phyloP scores from a whole-genome alignment of 192 early-diverging fungal genomes.

The Coemansia sp. region DNA sequence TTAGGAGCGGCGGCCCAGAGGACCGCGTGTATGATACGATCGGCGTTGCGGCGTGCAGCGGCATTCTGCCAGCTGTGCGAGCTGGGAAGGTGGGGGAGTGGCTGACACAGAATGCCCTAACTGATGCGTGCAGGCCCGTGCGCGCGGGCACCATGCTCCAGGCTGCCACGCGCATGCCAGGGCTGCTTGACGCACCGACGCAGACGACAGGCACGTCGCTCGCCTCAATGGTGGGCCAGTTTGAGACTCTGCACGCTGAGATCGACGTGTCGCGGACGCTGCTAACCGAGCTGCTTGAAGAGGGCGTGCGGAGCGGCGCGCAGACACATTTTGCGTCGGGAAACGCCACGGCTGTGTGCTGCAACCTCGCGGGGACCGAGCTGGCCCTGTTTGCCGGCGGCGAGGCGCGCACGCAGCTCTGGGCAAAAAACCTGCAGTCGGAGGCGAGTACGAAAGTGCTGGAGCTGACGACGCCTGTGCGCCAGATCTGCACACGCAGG shows the following conservation, averaged over 20 bases:
- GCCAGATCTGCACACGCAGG: constrained; percentile 16
- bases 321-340: not conserved
- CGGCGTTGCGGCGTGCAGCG: constrained; percentile 5
- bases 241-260: constrained; percentile 11
- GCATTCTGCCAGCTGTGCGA: constrained; percentile 16
- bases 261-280: constrained; percentile 13
- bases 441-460: constrained; percentile 5
- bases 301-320: not conserved
- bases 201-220: not conserved
- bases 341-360: too few relatives aligned
- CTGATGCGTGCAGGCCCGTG: too few relatives aligned
- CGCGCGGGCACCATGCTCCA: constrained; percentile 4
- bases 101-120: not conserved
- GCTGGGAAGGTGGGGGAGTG: constrained; percentile 13
- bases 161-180: constrained; percentile 31
- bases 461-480: constrained; percentile 38
- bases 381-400: constrained; percentile 37
- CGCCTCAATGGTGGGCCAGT: constrained; percentile 20
- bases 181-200: constrained; percentile 13
- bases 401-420: constrained; percentile 32
- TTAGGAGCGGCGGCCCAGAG: too few relatives aligned
- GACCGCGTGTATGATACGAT: constrained; percentile 27
- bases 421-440: constrained; percentile 1
- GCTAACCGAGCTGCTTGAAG: not conserved
- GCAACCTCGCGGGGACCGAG: too few relatives aligned